phyloP scores from a whole-genome alignment of 495 filamentous ascomycete species.

The Penicillium waksmanii region DNA sequence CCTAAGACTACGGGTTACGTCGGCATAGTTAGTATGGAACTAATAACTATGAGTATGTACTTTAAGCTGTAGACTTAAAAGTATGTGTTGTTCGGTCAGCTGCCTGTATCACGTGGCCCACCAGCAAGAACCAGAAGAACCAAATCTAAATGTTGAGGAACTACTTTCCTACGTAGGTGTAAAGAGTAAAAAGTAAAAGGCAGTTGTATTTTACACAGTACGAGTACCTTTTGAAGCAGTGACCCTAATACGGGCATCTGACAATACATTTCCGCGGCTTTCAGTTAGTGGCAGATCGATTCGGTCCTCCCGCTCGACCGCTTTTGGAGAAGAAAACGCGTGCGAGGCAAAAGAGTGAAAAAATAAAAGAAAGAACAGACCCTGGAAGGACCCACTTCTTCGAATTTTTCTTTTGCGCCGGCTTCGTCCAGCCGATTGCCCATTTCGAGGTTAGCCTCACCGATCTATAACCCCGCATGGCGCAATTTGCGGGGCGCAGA shows the following conservation, averaged over 20 bases:
- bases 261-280: constrained; percentile 27
- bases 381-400: constrained; percentile 19
- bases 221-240: background rate
- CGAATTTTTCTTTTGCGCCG: constrained; percentile 25
- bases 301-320: constrained; percentile 32
- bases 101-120: constrained; percentile 12
- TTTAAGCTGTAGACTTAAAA: too few species aligned
- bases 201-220: too few species aligned
- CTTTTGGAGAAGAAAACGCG: constrained; percentile 29
- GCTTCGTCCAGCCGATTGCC: constrained; percentile 18
- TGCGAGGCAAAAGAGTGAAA: constrained; percentile 11
- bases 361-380: constrained; percentile 20
- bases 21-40: too few species aligned
- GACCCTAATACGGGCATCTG: background rate
- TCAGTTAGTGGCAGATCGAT: constrained; percentile 40
- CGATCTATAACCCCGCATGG: constrained; percentile 24
- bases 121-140: background rate
- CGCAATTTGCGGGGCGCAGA: constrained; percentile 29
- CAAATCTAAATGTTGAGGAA: background rate
- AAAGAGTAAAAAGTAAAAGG: background rate
- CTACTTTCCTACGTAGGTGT: background rate
- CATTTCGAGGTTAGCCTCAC: constrained; percentile 11
- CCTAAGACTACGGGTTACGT: too few species aligned
- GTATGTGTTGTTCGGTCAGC: background rate
- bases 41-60: too few species aligned